Percentiles rank a stretch among this genome's conserved stretches.
Conservation (phyloP, 2,329 filamentous ascomycete species). For the Cladophialophora yegresii region DNA sequence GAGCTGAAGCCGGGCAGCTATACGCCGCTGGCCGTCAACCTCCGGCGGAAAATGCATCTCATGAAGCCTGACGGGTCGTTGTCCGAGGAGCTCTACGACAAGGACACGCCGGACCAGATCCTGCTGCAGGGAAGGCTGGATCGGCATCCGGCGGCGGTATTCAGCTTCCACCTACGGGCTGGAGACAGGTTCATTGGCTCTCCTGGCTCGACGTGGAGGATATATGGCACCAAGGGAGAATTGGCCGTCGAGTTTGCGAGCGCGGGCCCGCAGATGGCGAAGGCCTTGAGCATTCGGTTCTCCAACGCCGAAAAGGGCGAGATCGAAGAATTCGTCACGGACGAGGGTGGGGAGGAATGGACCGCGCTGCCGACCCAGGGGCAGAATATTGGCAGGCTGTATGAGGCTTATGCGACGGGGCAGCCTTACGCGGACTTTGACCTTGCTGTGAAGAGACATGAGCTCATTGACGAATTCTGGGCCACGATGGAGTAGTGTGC, state of each 20-base stretch:
- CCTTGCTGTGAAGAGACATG: constrained; percentile 52
- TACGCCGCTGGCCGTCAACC: constrained; percentile 31
- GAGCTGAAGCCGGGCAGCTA: constrained; percentile 33
- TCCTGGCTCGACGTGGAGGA: constrained; percentile 37
- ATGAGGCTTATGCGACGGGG: constrained; percentile 57
- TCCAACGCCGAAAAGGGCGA: constrained; percentile 53
- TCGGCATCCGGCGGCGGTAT: constrained; percentile 28
- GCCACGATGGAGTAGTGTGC: constrained; percentile 19
- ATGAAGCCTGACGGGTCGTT: constrained; percentile 32
- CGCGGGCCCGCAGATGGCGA: constrained; percentile 43
- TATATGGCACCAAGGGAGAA: constrained; percentile 45
- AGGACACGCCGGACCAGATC: constrained; percentile 37
- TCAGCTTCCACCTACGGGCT: constrained; percentile 35
- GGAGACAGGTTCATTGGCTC: constrained; percentile 34
- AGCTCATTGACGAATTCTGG: constrained; percentile 48
- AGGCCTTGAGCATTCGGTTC: constrained; percentile 52
- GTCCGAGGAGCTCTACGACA: constrained; percentile 33
- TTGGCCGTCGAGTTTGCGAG: constrained; percentile 44
- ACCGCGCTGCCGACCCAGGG: constrained; percentile 49
- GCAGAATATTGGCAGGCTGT: constrained; percentile 57
- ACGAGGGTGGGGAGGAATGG: constrained; percentile 52
- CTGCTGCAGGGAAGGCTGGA: constrained; percentile 35
- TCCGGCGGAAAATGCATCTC: constrained; percentile 32
- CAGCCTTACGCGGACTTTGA: constrained; percentile 49
- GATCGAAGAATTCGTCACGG: constrained; percentile 46